Evolutionary conservation across 78 protist species (phyloP).

Genomic region (Pigoraptor vietnamica): DNA sequence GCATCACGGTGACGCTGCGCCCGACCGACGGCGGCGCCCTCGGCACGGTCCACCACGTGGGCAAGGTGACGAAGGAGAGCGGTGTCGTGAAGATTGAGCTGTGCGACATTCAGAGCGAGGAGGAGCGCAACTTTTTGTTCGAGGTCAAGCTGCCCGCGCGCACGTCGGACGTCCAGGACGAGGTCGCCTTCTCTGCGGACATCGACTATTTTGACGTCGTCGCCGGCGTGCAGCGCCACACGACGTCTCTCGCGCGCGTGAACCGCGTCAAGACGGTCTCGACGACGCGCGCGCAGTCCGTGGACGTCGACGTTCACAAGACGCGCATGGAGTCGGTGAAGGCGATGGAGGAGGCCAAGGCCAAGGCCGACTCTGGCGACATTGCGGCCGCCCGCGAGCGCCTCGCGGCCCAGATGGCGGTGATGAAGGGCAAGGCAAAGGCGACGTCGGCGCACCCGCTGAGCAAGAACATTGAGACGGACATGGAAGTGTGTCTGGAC

Average conservation of each 20-base stretch:
- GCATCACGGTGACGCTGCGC: conserved; percentile 6
- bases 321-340: neutral
- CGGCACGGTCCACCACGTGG: neutral
- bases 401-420: neutral
- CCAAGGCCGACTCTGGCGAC: neutral
- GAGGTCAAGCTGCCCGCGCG: neutral
- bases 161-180: neutral
- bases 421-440: neutral
- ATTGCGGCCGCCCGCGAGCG: neutral
- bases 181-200: neutral
- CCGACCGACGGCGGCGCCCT: neutral
- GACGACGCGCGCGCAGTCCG: neutral
- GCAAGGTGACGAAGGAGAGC: neutral
- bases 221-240: neutral
- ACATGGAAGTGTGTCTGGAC: neutral
- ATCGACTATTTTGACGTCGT: neutral
- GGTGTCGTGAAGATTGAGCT: neutral
- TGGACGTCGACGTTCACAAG: neutral
- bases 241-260: neutral
- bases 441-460: neutral
- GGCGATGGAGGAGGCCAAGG: neutral
- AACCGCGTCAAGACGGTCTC: neutral
- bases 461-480: neutral
- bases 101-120: neutral
- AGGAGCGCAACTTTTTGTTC: neutral